These are phyloP conservation scores for Xylaria bambusicola DNA, from an alignment of 495 filamentous ascomycete species.

Conservation along the genomic window DNA sequence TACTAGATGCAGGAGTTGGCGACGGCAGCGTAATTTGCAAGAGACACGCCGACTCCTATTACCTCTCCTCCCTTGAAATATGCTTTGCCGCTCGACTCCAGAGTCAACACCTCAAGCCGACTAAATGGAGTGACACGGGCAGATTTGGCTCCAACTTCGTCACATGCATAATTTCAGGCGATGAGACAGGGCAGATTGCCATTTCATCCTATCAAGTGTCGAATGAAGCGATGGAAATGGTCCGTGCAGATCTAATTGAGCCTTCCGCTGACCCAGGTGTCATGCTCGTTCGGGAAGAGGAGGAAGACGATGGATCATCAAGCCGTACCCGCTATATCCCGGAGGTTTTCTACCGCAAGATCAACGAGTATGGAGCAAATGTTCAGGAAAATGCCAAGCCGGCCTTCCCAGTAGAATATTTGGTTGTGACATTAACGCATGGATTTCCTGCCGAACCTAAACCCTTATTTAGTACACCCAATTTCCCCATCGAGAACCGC, in stretches of 20 bases:
- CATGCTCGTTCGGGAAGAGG: slow-evolving; percentile 93
- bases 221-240: slow-evolving; percentile 95
- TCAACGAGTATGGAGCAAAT: slow-evolving; percentile 95
- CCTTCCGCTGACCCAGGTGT: slow-evolving; percentile 88
- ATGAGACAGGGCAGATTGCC: slow-evolving; percentile 83
- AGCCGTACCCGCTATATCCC: slow-evolving; percentile 87
- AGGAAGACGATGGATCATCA: slow-evolving; percentile 72
- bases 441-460: slow-evolving; percentile 83
- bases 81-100: slow-evolving; percentile 86
- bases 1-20: slow-evolving; percentile 77
- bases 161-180: slow-evolving; percentile 89
- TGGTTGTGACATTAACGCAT: slow-evolving; percentile 93
- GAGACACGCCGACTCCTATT: slow-evolving; percentile 93
- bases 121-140: slow-evolving; percentile 96
- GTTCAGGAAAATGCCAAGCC: slow-evolving; percentile 98
- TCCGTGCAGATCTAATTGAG: slow-evolving; percentile 90
- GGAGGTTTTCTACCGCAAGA: slow-evolving; percentile 92
- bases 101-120: slow-evolving; percentile 81
- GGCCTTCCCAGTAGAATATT: slow-evolving; percentile 92
- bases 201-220: slow-evolving; percentile 94
- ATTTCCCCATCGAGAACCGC: slow-evolving; percentile 88
- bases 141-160: slow-evolving; percentile 96
- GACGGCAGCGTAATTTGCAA: slow-evolving; percentile 91
- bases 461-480: slow-evolving; percentile 67
- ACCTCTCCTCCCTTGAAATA: slow-evolving; percentile 88